These are phyloP conservation scores for Raphanus raphanistrum DNA, from an alignment of 345 rosid genomes.

Conservation along the genomic window DNA sequence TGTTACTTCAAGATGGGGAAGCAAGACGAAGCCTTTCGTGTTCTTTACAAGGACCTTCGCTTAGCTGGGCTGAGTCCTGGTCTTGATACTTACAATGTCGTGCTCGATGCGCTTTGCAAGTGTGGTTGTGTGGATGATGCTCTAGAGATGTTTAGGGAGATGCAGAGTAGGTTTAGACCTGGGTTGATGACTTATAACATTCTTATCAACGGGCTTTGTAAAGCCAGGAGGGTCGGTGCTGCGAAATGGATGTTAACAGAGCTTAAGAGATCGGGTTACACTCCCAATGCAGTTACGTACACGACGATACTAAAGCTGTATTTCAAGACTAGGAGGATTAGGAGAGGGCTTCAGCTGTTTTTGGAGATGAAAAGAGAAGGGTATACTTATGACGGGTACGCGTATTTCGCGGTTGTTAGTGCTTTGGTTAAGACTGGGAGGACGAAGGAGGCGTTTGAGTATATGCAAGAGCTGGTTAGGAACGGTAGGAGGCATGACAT, in stretches of 20 bases:
- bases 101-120: constrained; percentile 82
- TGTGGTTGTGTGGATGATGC: constrained; percentile 56
- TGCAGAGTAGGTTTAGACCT: constrained; percentile 55
- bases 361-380: constrained; percentile 62
- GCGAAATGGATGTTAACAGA: constrained; percentile 66
- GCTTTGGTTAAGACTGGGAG: constrained; percentile 68
- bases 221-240: constrained; percentile 46
- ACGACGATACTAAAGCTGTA: constrained; percentile 69
- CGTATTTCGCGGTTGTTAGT: constrained; percentile 60
- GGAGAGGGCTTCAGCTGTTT: constrained; percentile 63
- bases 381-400: constrained; percentile 76
- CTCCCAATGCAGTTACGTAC: constrained; percentile 68
- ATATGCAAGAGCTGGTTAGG: constrained; percentile 44
- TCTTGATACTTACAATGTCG: constrained; percentile 59
- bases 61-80: constrained; percentile 41
- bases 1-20: constrained; percentile 66
- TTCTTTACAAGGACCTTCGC: constrained; percentile 49
- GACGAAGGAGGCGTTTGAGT: constrained; percentile 48
- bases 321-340: constrained; percentile 53
- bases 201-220: constrained; percentile 77
- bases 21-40: constrained; percentile 60
- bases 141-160: constrained; percentile 55
- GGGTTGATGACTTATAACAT: constrained; percentile 63
- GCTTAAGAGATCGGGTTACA: constrained; percentile 48
- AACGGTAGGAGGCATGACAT: constrained; percentile 64